Evolutionary conservation across 805 yeast species (phyloP), one percentile per base, ranked within the genome.

Genomic region (Saccharomycopsis sp.): DNA sequence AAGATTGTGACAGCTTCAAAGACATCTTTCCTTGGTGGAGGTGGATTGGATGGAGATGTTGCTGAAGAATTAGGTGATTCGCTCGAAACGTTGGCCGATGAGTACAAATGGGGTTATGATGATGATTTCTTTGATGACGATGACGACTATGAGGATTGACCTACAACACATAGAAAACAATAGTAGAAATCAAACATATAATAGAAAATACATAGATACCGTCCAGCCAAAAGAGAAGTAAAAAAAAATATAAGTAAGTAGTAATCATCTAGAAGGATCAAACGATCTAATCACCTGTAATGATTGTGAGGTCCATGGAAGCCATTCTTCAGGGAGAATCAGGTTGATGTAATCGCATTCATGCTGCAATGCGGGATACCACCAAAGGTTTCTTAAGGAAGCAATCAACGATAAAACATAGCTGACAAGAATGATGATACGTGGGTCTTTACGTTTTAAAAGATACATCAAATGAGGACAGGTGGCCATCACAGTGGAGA

Each of bases 41-140:
- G 51, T 14, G 64, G 56, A 47, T 66, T 73, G 52, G 60, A 68
- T 22, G 68, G 72, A 14, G 86, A 82, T 60, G 86, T 82, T 42
- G 72, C 82, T 60, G 82, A 78, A 49, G 85, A 81, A 49, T 65
- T 82, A 54, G 73, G 78, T 12, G 84, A 84, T 50, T 75, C 75
- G 22, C 62, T 84, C 8, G 78, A 75, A 1, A 67, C 69, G 2
- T 56, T 80, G 49, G 75, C 78, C 0, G 69, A 71, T 2, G 79
- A 75, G 56, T 84, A 82, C 63, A 80, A 79, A 50, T 68, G 70
- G 59, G 87, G 86, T 0, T 82, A 74, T 53, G 80, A 77, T 63
- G 78, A 75, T 14, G 77, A 73, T 53, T 69, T 66, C 24, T 73
- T 74, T 42, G 77, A 75, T n/a, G 73, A n/a, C 56, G 76, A 72